Evolutionary conservation across 495 filamentous ascomycete genomes (phyloP).

Genomic region (Neurospora sp.): DNA sequence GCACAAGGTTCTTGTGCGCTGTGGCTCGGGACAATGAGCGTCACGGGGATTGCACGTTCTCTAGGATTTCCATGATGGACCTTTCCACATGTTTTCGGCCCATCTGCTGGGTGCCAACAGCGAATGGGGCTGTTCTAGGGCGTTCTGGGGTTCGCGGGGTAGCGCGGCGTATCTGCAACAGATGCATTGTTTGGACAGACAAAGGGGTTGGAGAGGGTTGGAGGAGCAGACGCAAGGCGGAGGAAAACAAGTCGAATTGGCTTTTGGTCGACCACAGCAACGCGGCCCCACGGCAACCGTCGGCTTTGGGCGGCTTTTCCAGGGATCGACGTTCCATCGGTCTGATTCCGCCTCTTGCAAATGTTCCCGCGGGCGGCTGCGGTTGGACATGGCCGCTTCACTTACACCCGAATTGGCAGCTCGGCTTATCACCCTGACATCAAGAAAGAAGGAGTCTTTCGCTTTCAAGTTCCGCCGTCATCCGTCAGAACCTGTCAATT

Average conservation of each 20-base stretch:
- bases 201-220: not conserved
- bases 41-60: not conserved
- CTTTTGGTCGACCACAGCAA: not conserved
- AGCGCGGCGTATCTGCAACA: not conserved
- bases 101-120: not conserved
- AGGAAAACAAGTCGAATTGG: not conserved
- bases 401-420: not conserved
- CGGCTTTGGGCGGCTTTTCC: constrained; percentile 23
- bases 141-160: not conserved
- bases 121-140: not conserved
- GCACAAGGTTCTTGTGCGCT: not conserved
- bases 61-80: not conserved
- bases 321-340: constrained; percentile 12
- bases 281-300: constrained; percentile 11
- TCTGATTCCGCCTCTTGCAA: constrained; percentile 20
- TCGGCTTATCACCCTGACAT: not conserved
- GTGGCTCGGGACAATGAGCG: not conserved
- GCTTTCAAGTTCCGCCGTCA: not conserved
- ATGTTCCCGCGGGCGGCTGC: not conserved
- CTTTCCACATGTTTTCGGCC: not conserved
- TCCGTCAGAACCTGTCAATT: not conserved
- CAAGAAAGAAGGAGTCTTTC: not conserved
- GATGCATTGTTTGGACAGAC: not conserved
- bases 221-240: not conserved
- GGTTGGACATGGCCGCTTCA: not conserved